Conservation (phyloP, 2,329 filamentous ascomycete genomes). For the Fusarium oxysporum region DNA sequence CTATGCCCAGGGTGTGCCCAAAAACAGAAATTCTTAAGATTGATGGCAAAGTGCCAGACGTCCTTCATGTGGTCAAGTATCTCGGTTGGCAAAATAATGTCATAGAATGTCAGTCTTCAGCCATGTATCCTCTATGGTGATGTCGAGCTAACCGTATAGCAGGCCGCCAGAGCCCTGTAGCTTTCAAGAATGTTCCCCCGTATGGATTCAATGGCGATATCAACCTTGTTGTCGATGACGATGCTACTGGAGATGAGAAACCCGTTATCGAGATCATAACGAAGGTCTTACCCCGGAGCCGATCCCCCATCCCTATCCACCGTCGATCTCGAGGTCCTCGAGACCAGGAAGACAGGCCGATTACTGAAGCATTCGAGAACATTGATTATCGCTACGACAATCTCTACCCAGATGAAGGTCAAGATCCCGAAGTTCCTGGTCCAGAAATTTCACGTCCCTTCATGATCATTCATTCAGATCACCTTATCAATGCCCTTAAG, state of each 20-base stretch:
- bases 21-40: constrained; percentile 39
- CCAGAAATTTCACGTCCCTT: constrained; percentile 49
- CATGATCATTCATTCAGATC: constrained; percentile 59
- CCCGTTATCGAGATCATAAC: constrained; percentile 60
- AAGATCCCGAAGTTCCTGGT: constrained; percentile 41
- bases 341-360: constrained; percentile 42
- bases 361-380: constrained; percentile 46
- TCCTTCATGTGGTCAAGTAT: constrained; percentile 58
- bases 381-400: constrained; percentile 43
- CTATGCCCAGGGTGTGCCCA: not conserved
- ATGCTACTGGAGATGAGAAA: constrained; percentile 34
- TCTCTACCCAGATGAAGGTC: constrained; percentile 42
- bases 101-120: constrained; percentile 51
- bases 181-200: constrained; percentile 52
- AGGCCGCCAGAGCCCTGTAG: constrained; percentile 54
- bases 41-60: constrained; percentile 54
- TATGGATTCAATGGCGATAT: constrained; percentile 42
- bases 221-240: constrained; percentile 32
- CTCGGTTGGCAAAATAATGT: constrained; percentile 49
- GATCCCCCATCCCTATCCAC: not conserved
- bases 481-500: constrained; percentile 60
- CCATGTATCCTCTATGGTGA: not conserved
- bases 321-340: constrained; percentile 12
- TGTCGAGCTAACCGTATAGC: constrained; percentile 18
- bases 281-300: constrained; percentile 47